A percentile compares a stretch with the other conserved stretches of the same genome.
Conservation (phyloP, 129 eudicot species). For the Flaveria sonorensis region DNA sequence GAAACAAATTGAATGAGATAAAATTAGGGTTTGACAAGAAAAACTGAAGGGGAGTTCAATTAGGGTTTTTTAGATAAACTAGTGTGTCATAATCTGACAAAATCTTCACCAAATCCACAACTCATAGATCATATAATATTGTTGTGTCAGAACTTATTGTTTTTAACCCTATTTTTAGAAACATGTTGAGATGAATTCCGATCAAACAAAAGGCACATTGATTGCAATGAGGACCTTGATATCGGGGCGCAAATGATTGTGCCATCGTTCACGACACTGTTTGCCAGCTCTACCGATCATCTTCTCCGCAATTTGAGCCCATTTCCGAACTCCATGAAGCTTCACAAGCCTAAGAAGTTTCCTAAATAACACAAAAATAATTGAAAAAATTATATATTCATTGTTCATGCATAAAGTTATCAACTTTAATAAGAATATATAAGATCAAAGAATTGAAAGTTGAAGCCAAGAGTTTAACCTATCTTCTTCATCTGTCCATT, state of each 20-base stretch:
- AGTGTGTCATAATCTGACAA: slow-evolving; percentile 19
- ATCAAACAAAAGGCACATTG: slow-evolving; percentile 13
- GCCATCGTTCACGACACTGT: slow-evolving; percentile 84
- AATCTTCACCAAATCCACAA: slow-evolving; percentile 35
- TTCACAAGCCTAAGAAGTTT: slow-evolving; percentile 52
- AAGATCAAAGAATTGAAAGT: background rate
- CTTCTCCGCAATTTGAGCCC: slow-evolving; percentile 66
- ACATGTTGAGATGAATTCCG: slow-evolving; percentile 5
- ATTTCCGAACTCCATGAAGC: slow-evolving; percentile 53
- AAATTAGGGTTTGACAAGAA: slow-evolving; percentile 28
- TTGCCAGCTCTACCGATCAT: slow-evolving; percentile 66
- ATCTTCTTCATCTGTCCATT: slow-evolving; percentile 80
- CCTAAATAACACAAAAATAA: slow-evolving; percentile 42
- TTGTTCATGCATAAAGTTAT: slow-evolving; percentile 8
- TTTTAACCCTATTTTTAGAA: slow-evolving; percentile 18
- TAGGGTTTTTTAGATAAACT: slow-evolving; percentile 1
- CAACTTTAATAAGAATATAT: background rate
- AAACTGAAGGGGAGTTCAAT: background rate
- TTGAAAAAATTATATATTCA: slow-evolving; percentile 5
- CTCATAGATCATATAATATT: slow-evolving; percentile 33
- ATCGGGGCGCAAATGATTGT: slow-evolving; percentile 78
- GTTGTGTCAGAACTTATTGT: background rate
- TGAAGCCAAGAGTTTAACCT: slow-evolving; percentile 27
- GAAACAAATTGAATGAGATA: slow-evolving; percentile 6
- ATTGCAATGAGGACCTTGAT: slow-evolving; percentile 54